phyloP scores from a whole-genome alignment of 345 rosid species.

The Gossypium longicalyx region DNA sequence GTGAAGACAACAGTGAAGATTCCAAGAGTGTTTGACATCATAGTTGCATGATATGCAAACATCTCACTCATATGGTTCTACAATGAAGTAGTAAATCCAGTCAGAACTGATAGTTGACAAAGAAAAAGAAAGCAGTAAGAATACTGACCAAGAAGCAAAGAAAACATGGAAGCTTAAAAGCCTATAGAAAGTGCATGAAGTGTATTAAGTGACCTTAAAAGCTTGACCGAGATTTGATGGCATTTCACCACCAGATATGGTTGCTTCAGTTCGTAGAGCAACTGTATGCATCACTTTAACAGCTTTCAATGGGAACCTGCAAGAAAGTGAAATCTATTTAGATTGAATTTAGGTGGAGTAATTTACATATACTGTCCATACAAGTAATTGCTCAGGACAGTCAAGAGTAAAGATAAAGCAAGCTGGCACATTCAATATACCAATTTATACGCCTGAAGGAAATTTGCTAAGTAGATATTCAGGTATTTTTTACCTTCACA shows the following conservation, averaged over 20 bases:
- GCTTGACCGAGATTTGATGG: slow-evolving; percentile 92
- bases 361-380: not conserved
- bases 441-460: not conserved
- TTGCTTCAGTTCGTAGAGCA: slow-evolving; percentile 72
- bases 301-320: slow-evolving; percentile 15
- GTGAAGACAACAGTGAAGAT: slow-evolving; percentile 93
- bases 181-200: not conserved
- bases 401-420: not conserved
- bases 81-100: slow-evolving; percentile 13
- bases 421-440: not conserved
- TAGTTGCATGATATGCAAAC: slow-evolving; percentile 99
- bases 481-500: not conserved
- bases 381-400: not conserved
- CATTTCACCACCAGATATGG: slow-evolving; percentile 68
- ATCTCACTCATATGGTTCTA: slow-evolving; percentile 55
- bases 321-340: not conserved
- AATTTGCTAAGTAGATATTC: not conserved
- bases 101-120: not conserved
- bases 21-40: slow-evolving; percentile 99
- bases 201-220: slow-evolving; percentile 44
- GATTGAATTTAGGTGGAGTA: not conserved
- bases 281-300: slow-evolving; percentile 51
- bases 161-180: not conserved
- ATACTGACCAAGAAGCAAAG: not conserved
- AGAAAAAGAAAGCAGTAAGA: not conserved